Evolutionary conservation across 169 alveolate genomes (phyloP).

Genomic region (Cryptosporidium tyzzeri): DNA sequence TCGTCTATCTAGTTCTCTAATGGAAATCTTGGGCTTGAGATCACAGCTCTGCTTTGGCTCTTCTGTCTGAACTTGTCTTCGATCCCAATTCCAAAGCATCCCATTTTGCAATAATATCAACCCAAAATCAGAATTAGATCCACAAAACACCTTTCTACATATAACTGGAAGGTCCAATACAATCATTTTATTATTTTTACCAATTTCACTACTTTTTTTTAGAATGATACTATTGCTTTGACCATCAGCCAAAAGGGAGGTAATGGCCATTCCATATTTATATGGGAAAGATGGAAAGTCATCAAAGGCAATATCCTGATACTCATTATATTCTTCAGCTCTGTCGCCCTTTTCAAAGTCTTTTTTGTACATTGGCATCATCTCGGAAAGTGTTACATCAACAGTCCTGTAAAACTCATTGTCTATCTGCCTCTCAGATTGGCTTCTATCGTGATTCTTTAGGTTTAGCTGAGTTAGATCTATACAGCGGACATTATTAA

Average conservation of each 20-base stretch:
- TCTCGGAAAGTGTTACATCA: constrained; percentile 55
- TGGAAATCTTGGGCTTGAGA: not conserved
- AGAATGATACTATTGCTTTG: constrained; percentile 18
- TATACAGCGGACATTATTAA: not conserved
- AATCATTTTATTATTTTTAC: not conserved
- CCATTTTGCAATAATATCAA: constrained; percentile 67
- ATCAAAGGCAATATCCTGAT: not conserved
- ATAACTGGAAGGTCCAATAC: constrained; percentile 36
- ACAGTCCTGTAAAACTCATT: constrained; percentile 23
- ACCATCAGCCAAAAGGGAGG: constrained; percentile 9
- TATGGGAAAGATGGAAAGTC: constrained; percentile 31
- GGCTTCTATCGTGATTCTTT: not conserved
- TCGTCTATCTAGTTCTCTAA: not conserved
- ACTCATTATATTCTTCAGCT: not conserved
- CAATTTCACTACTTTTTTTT: not conserved
- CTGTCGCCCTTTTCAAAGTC: not conserved
- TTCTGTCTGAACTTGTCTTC: not conserved
- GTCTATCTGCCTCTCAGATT: not conserved
- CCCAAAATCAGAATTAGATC: constrained; percentile 36
- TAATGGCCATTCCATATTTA: constrained; percentile 64
- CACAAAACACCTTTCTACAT: constrained; percentile 62
- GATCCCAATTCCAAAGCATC: constrained; percentile 44
- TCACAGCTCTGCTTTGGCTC: not conserved
- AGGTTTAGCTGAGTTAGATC: not conserved
- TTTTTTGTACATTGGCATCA: constrained; percentile 12